Conservation (phyloP, 1,284 basidiomycete genomes). For the Fomitopsis schrenkii region DNA sequence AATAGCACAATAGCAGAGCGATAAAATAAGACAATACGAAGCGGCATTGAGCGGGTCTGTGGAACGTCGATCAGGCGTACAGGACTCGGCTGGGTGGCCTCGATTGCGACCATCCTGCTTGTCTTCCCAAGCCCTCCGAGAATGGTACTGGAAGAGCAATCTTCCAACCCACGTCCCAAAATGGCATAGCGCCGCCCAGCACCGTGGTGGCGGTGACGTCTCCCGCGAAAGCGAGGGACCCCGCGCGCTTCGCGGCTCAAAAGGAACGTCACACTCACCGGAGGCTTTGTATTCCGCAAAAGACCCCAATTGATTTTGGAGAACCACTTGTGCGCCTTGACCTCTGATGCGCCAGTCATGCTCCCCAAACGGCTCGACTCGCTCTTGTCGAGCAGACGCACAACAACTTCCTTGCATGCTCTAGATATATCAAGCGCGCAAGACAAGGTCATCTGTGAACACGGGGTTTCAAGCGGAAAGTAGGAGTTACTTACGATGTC, state of each 20-base stretch:
- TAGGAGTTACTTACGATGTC: constrained; percentile 60
- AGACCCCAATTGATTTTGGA: constrained; percentile 95
- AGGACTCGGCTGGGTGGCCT: neutral
- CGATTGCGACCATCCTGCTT: neutral
- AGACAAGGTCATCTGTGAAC: neutral
- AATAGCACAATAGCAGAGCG: neutral
- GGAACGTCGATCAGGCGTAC: neutral
- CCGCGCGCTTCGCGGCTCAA: neutral
- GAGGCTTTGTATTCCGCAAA: constrained; percentile 88
- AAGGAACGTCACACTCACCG: constrained; percentile 53
- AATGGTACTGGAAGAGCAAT: neutral
- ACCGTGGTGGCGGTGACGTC: constrained; percentile 1
- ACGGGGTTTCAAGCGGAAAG: constrained; percentile 4
- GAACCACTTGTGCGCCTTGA: constrained; percentile 99
- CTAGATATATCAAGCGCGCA: constrained; percentile 33
- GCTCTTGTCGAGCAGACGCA: constrained; percentile 90
- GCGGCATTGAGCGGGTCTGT: neutral
- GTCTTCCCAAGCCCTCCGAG: neutral
- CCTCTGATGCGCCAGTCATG: constrained; percentile 93
- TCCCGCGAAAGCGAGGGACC: neutral
- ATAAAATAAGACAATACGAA: neutral
- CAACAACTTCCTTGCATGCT: constrained; percentile 84
- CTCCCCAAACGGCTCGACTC: constrained; percentile 88
- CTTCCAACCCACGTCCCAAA: neutral
- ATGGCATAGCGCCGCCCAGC: neutral